A percentile compares a stretch with the other conserved stretches of the same genome.
These are phyloP conservation scores for Solanum chilense DNA, from an alignment of 257 asterid genomes.

Conservation along the genomic window DNA sequence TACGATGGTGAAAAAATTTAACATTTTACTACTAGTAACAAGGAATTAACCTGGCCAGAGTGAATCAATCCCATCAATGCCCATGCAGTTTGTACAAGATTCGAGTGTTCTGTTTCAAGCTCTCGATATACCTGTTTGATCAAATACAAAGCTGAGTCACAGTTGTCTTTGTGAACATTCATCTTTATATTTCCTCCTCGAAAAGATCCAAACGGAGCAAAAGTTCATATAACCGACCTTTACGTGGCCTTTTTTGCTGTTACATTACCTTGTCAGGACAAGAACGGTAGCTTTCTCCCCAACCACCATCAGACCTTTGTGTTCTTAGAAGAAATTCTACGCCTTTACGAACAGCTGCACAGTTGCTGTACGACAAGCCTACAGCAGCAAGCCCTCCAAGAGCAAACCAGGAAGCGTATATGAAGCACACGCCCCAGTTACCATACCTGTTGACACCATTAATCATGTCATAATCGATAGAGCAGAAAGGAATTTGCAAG, in stretches of 20 bases:
- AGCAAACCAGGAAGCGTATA: slow-evolving; percentile 73
- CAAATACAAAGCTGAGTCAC: not conserved
- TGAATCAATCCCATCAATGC: slow-evolving; percentile 70
- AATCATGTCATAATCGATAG: not conserved
- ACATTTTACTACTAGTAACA: not conserved
- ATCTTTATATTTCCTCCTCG: not conserved
- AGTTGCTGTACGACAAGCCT: slow-evolving; percentile 38
- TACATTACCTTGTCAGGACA: slow-evolving; percentile 29
- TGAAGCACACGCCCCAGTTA: slow-evolving; percentile 77
- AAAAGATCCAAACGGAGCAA: not conserved
- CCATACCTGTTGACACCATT: slow-evolving; percentile 39
- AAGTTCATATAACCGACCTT: not conserved
- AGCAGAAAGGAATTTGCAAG: not conserved
- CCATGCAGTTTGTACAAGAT: slow-evolving; percentile 80
- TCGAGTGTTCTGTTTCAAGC: slow-evolving; percentile 43
- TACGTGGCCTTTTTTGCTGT: not conserved
- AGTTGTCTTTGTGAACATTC: not conserved
- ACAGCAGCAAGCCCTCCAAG: slow-evolving; percentile 60
- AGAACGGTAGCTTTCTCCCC: slow-evolving; percentile 87
- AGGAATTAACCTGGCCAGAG: slow-evolving; percentile 49
- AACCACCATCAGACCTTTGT: slow-evolving; percentile 66
- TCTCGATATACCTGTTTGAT: slow-evolving; percentile 41
- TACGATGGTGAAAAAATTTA: not conserved
- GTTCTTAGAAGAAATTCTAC: slow-evolving; percentile 43
- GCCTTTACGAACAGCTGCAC: slow-evolving; percentile 39